phyloP scores from a whole-genome alignment of 352 stramenopile species.

The Phytophthora lateralis region DNA sequence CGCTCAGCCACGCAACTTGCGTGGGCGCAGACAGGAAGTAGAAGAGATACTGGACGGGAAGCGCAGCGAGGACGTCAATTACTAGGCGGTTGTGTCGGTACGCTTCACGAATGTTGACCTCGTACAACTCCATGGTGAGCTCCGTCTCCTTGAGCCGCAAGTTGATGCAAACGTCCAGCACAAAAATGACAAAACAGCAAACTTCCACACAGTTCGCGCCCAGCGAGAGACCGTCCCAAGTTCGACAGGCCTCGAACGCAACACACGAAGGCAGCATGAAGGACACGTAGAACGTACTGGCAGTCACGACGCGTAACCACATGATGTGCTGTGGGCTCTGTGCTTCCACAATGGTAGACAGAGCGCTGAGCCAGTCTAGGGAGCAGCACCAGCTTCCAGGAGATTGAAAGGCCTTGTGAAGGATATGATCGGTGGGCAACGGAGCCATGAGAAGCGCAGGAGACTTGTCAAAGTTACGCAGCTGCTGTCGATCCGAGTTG shows the following conservation, averaged over 20 bases:
- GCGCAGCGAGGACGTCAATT: conserved; percentile 47
- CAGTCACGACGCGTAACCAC: conserved; percentile 49
- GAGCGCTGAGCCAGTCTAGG: not conserved
- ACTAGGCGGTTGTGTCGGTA: conserved; percentile 53
- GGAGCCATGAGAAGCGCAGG: not conserved
- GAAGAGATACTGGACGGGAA: conserved; percentile 53
- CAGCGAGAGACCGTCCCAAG: conserved; percentile 34
- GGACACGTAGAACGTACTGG: conserved; percentile 45
- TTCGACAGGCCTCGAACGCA: conserved; percentile 45
- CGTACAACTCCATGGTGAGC: conserved; percentile 58
- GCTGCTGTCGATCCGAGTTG: not conserved
- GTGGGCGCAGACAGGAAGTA: conserved; percentile 2
- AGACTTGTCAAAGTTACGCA: conserved; percentile 2
- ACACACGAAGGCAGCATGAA: conserved; percentile 59
- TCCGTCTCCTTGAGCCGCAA: conserved; percentile 49
- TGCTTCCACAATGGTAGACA: conserved; percentile 31
- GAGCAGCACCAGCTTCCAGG: conserved; percentile 1
- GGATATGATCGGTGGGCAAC: not conserved
- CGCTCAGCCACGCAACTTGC: conserved; percentile 44
- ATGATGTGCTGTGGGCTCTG: conserved; percentile 49
- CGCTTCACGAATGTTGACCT: conserved; percentile 42
- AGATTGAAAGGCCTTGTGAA: conserved; percentile 4
- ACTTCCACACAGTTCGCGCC: conserved; percentile 43
- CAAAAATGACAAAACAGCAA: conserved; percentile 44
- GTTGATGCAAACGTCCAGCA: conserved; percentile 61